phyloP scores from a whole-genome alignment of 495 filamentous ascomycete species.

The Penicillium simplicissimum region DNA sequence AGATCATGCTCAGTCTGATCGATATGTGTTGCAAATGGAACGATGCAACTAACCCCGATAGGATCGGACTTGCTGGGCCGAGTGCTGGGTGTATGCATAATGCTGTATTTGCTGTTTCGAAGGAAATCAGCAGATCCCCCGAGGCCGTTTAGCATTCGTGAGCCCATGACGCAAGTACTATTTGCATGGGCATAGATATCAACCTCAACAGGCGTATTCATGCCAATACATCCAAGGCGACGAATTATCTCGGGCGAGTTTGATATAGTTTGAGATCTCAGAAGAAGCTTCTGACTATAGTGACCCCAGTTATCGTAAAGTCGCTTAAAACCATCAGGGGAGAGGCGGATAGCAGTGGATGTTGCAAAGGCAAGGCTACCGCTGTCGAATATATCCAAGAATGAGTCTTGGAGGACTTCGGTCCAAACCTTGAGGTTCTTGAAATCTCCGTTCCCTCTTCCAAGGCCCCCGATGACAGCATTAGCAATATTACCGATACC shows the following conservation, averaged over 20 bases:
- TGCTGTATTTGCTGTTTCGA: conserved; percentile 78
- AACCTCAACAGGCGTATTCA: conserved; percentile 94
- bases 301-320: conserved; percentile 86
- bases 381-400: conserved; percentile 91
- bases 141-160: conserved; percentile 88
- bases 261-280: conserved; percentile 83
- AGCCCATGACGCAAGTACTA: conserved; percentile 87
- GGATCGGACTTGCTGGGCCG: conserved; percentile 82
- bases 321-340: conserved; percentile 85
- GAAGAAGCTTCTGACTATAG: conserved; percentile 80
- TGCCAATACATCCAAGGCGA: conserved; percentile 83
- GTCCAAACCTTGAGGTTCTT: conserved; percentile 89
- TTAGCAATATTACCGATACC: conserved; percentile 96
- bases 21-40: conserved; percentile 90
- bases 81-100: conserved; percentile 89
- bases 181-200: conserved; percentile 96
- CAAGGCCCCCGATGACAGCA: conserved; percentile 83
- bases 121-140: conserved; percentile 90
- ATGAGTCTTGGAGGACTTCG: conserved; percentile 89
- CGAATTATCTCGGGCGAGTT: conserved; percentile 94
- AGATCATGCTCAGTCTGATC: conserved; percentile 94
- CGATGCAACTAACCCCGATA: conserved; percentile 80
- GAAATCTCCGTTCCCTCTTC: conserved; percentile 75
- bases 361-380: conserved; percentile 92
- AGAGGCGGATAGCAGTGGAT: conserved; percentile 88